Evolutionary conservation across 2,329 filamentous ascomycete genomes (phyloP).

Genomic region (Exophiala alcalophila): DNA sequence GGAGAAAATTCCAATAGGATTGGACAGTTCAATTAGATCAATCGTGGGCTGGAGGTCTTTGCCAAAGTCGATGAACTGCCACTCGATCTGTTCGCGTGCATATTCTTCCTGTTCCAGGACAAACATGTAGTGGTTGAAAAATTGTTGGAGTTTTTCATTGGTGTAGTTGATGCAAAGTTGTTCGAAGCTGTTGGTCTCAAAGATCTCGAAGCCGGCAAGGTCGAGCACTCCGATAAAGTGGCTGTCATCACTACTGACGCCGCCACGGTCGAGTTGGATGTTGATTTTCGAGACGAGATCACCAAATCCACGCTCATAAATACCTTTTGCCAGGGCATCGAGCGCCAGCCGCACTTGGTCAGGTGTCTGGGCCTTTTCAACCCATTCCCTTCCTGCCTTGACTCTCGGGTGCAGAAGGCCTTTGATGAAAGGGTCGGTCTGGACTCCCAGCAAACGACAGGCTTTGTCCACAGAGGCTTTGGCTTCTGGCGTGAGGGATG

Average conservation of each 20-base stretch:
- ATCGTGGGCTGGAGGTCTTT: slow-evolving; percentile 96
- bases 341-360: slow-evolving; percentile 90
- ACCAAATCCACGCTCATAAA: slow-evolving; percentile 94
- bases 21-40: slow-evolving; percentile 90
- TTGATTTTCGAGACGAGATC: slow-evolving; percentile 92
- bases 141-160: slow-evolving; percentile 98
- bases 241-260: slow-evolving; percentile 78
- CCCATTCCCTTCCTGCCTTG: slow-evolving; percentile 95
- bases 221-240: slow-evolving; percentile 97
- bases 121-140: slow-evolving; percentile 99
- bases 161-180: slow-evolving; percentile 99
- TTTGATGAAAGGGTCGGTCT: slow-evolving; percentile 78
- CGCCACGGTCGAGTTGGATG: slow-evolving; percentile 79
- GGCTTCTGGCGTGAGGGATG: slow-evolving; percentile 72
- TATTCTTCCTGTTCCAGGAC: slow-evolving; percentile 98
- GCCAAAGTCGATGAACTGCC: slow-evolving; percentile 99
- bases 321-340: slow-evolving; percentile 91
- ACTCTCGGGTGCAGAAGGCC: slow-evolving; percentile 88
- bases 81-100: slow-evolving; percentile 94
- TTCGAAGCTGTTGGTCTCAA: slow-evolving; percentile 97
- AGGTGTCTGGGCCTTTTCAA: slow-evolving; percentile 95
- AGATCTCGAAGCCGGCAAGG: slow-evolving; percentile 99
- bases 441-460: slow-evolving; percentile 79
- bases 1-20: slow-evolving; percentile 97
- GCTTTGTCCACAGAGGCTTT: slow-evolving; percentile 73